Evolutionary conservation across 2,329 filamentous ascomycete species (phyloP), one percentile per base, ranked within the genome.

Genomic region (Fusarium nygamai): DNA sequence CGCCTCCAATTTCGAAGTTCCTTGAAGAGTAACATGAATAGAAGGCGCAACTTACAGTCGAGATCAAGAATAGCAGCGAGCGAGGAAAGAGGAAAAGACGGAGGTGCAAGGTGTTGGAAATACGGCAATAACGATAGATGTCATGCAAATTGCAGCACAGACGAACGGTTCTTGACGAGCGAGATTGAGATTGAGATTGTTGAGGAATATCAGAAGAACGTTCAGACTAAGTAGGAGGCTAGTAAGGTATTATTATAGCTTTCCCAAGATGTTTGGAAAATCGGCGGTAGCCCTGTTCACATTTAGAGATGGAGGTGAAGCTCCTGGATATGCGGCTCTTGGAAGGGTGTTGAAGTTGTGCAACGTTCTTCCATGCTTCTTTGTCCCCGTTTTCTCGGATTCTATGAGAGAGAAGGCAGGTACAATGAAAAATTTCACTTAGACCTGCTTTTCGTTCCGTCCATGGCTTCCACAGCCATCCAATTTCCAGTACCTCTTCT

Each of bases 241-340:
- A 47, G 46, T 46, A 53, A 36, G 57, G 43, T 34, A 39, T 69
- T 65, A 70, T 64, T 70, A 70, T 70, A 70, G 39, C 46, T 59
- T 63, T 44, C 48, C 22, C 10, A 51, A 41, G 39, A 39, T 69
- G 29, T 47, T 57, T 54, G 22, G 22, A 36, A 59, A 44, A 51
- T 38, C 34, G 54, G 33, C n/a, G 17, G 27, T 22, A 57, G 59
- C 65, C 67, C 43, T 47, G 39, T 57, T 59, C 27, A 34, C 56
- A 22, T 29, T 48, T 67, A 47, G 36, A 33, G 31, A 46, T 58
- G 41, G 34, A 51, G 38, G 54, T 64, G 58, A 64, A 50, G 33
- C 33, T 62, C 24, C 38, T 47, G 38, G 27, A 59, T 38, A 36
- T 50, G 67, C 65, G 58, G 58, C 67, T 69, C 67, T 57, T 29